phyloP scores from a whole-genome alignment of 108 stramenopile genomes.

The Fragilaria crotonensis region DNA sequence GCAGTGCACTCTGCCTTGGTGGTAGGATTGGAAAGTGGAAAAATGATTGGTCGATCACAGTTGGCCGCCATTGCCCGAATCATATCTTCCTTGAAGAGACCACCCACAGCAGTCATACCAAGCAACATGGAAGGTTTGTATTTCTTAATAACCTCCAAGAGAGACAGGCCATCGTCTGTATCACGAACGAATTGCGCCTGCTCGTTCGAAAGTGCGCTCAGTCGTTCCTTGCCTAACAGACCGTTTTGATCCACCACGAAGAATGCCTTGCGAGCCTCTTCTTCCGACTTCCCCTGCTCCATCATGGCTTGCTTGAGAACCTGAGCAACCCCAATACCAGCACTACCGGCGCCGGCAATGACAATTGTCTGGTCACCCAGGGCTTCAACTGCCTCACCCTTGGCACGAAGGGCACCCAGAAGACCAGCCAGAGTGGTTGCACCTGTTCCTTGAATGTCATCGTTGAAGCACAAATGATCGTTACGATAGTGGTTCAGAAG shows the following conservation, averaged over 20 bases:
- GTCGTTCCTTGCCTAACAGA: constrained; percentile 59
- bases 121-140: constrained; percentile 89
- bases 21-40: constrained; percentile 97
- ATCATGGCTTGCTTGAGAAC: constrained; percentile 80
- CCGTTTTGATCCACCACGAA: constrained; percentile 80
- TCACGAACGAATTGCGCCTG: constrained; percentile 66
- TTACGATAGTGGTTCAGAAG: constrained; percentile 91
- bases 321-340: constrained; percentile 90
- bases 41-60: constrained; percentile 85
- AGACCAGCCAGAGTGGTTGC: constrained; percentile 84
- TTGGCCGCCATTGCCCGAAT: constrained; percentile 69
- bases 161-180: constrained; percentile 52
- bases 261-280: constrained; percentile 71
- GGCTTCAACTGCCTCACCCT: constrained; percentile 51
- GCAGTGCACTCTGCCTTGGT: constrained; percentile 95
- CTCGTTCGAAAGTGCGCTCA: constrained; percentile 45
- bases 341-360: constrained; percentile 88
- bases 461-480: constrained; percentile 92
- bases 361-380: constrained; percentile 85
- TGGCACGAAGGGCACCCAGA: constrained; percentile 72
- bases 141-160: constrained; percentile 64
- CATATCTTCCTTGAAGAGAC: constrained; percentile 33
- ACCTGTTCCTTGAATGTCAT: constrained; percentile 98
- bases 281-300: constrained; percentile 70
- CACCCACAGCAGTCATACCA: constrained; percentile 86